Evolutionary conservation across 2,329 filamentous ascomycete species (phyloP).

Genomic region (Verticillium nonalfalfae): DNA sequence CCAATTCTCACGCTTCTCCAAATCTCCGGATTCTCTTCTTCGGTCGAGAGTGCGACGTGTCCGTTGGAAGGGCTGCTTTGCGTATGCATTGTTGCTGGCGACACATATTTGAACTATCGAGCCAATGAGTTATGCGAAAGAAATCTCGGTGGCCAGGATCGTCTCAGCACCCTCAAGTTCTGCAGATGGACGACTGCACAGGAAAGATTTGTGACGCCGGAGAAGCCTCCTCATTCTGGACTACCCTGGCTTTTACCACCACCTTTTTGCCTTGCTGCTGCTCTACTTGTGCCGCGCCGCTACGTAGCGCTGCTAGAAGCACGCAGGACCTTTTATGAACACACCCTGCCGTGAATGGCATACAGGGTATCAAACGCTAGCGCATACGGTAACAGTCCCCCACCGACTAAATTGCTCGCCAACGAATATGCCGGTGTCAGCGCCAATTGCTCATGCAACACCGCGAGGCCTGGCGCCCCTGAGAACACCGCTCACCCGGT

Average conservation of each 20-base stretch:
- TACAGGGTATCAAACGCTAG: not conserved
- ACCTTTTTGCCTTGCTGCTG: not conserved
- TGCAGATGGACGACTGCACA: too few relatives aligned
- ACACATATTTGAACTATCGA: too few relatives aligned
- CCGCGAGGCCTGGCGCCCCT: not conserved
- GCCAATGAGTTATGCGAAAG: too few relatives aligned
- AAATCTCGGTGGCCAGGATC: too few relatives aligned
- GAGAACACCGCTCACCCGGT: constrained; percentile 27
- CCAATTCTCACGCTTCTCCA: not conserved
- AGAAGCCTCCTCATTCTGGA: not conserved
- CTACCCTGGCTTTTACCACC: not conserved
- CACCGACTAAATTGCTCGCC: constrained; percentile 7
- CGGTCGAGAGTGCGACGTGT: not conserved
- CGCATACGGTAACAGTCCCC: constrained; percentile 13
- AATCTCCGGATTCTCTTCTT: not conserved
- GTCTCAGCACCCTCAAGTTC: too few relatives aligned
- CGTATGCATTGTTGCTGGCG: too few relatives aligned
- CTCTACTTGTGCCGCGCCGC: not conserved
- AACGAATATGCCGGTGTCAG: constrained; percentile 5
- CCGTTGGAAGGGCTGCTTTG: too few relatives aligned
- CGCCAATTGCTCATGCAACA: constrained; percentile 3
- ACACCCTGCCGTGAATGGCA: not conserved
- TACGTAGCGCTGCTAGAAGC: not conserved
- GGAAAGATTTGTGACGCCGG: not conserved
- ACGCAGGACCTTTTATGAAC: not conserved